Percentiles rank a stretch among this genome's conserved stretches.
Conservation (phyloP, 768 basidiomycete genomes). For the Tylopilus sp. region DNA sequence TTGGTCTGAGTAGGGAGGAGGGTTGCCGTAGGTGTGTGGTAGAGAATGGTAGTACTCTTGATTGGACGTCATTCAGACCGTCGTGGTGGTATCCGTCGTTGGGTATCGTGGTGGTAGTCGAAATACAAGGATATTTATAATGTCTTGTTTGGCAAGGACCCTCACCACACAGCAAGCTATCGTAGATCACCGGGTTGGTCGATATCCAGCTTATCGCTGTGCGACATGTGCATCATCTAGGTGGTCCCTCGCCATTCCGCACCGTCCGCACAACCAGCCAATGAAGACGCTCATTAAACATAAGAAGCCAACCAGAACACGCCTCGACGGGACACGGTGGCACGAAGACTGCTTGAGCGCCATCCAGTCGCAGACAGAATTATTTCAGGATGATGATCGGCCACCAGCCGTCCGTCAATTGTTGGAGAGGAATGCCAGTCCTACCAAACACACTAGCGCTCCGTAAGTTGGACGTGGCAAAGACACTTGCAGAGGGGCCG, state of each 20-base stretch:
- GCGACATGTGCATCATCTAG: neutral
- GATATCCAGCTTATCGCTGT: neutral
- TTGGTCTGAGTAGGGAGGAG: slow-evolving; percentile 19
- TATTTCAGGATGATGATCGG: neutral
- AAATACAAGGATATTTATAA: neutral
- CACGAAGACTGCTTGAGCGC: neutral
- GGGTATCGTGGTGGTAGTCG: slow-evolving; percentile 12
- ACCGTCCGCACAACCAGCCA: neutral
- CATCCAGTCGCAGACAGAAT: neutral
- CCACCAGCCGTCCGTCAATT: too few relatives aligned
- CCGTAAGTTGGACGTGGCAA: too few relatives aligned
- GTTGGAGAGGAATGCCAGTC: too few relatives aligned
- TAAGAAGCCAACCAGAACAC: neutral
- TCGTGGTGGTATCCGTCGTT: slow-evolving; percentile 15
- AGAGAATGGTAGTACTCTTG: slow-evolving; percentile 23
- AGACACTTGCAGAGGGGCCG: too few relatives aligned
- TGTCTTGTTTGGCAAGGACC: too few relatives aligned
- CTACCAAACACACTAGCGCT: too few relatives aligned
- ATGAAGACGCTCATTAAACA: neutral
- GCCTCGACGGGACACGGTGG: neutral
- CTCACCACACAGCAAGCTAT: too few relatives aligned
- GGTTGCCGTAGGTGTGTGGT: slow-evolving; percentile 14
- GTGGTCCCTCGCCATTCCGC: slow-evolving; percentile 10
- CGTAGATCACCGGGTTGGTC: neutral
- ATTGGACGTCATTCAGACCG: slow-evolving; percentile 22